A percentile compares a stretch with the other conserved stretches of the same genome.
These are phyloP conservation scores for Diaporthe vaccinii DNA, from an alignment of 2,329 filamentous ascomycete genomes.

Conservation along the genomic window DNA sequence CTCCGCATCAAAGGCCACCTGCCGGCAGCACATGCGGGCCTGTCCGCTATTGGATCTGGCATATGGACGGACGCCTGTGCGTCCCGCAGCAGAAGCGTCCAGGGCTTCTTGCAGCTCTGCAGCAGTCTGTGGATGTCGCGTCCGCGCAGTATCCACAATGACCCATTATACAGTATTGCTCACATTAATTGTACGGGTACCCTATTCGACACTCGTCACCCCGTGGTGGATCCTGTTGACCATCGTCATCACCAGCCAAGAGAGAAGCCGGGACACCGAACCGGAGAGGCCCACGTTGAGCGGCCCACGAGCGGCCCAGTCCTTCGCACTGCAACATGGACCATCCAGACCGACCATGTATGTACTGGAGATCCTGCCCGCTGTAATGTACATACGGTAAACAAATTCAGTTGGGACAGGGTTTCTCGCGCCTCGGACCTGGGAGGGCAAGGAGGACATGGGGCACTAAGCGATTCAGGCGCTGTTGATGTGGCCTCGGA, in stretches of 20 bases:
- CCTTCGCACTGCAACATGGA: background rate
- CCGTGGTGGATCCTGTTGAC: conserved; percentile 23
- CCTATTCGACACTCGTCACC: conserved; percentile 12
- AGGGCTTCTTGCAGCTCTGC: conserved; percentile 40
- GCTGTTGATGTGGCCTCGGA: background rate
- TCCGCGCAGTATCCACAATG: conserved; percentile 6
- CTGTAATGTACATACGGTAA: background rate
- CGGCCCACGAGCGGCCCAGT: conserved; percentile 1
- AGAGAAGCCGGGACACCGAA: conserved; percentile 24
- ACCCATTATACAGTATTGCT: conserved; percentile 18
- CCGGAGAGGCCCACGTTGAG: conserved; percentile 21
- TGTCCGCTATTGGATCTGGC: conserved; percentile 36
- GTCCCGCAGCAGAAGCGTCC: conserved; percentile 38
- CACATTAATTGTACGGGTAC: conserved; percentile 16
- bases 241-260: conserved; percentile 30
- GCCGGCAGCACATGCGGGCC: conserved; percentile 39
- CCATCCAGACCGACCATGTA: background rate
- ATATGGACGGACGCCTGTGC: conserved; percentile 32
- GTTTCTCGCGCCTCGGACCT: conserved; percentile 15
- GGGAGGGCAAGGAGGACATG: background rate
- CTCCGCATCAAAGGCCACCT: conserved; percentile 30
- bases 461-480: conserved; percentile 5
- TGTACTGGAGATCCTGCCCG: background rate
- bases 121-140: conserved; percentile 32
- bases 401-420: conserved; percentile 1